Percentiles rank a stretch among this genome's conserved stretches.
These are phyloP conservation scores for Lactarius hatsudake DNA, from an alignment of 768 basidiomycete genomes.

Conservation along the genomic window DNA sequence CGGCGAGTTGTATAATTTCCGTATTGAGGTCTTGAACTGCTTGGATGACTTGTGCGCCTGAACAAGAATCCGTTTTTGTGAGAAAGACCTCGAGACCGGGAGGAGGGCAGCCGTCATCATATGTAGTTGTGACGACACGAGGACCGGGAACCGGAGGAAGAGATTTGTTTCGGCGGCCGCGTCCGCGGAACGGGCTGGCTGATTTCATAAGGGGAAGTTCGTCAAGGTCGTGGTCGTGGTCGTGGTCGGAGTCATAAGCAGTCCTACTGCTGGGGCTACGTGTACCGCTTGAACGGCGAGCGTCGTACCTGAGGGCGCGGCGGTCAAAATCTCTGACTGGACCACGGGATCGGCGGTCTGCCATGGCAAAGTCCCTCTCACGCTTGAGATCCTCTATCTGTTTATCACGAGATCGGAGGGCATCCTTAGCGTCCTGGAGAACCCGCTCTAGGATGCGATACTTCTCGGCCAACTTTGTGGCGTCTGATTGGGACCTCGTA, in stretches of 20 bases:
- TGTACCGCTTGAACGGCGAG: constrained; percentile 24
- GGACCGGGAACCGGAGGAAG: constrained; percentile 27
- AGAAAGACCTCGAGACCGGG: constrained; percentile 65
- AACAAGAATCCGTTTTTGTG: constrained; percentile 72
- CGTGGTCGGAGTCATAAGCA: constrained; percentile 19
- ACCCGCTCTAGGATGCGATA: constrained; percentile 61
- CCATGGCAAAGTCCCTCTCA: constrained; percentile 29
- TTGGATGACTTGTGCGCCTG: constrained; percentile 75
- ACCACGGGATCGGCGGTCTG: constrained; percentile 22
- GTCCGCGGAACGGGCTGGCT: constrained; percentile 21
- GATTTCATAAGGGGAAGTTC: constrained; percentile 17
- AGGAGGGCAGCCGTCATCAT: constrained; percentile 57
- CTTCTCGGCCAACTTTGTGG: constrained; percentile 57
- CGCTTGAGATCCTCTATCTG: constrained; percentile 55
- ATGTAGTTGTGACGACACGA: constrained; percentile 24
- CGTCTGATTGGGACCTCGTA: constrained; percentile 53
- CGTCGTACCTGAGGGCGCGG: constrained; percentile 22
- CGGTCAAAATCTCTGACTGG: constrained; percentile 23
- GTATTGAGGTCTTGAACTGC: constrained; percentile 78
- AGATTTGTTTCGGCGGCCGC: constrained; percentile 28
- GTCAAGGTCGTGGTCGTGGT: constrained; percentile 23
- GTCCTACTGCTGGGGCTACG: constrained; percentile 23
- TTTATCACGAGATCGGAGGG: constrained; percentile 53
- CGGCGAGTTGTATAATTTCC: constrained; percentile 77
- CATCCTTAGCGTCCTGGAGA: constrained; percentile 60